These are phyloP conservation scores for Exophiala bonariae DNA, from an alignment of 2,329 filamentous ascomycete species.

Conservation along the genomic window DNA sequence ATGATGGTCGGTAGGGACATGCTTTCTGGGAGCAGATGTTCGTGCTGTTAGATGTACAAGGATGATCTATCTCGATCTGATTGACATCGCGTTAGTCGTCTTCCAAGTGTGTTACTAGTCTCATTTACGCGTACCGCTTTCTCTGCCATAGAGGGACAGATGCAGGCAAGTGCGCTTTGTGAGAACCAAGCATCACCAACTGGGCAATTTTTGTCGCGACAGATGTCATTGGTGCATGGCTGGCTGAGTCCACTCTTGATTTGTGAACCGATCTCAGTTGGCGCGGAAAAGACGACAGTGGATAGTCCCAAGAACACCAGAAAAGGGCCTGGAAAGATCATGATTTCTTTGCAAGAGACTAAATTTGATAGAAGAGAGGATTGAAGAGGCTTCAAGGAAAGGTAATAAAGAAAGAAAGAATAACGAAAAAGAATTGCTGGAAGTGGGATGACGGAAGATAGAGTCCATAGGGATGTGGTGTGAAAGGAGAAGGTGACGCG, in stretches of 20 bases:
- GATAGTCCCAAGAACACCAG: neutral
- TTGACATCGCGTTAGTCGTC: neutral
- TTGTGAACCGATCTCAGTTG: slow-evolving; percentile 13
- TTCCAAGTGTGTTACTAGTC: neutral
- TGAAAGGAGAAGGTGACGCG: too few species aligned
- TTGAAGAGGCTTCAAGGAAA: neutral
- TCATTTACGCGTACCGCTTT: neutral
- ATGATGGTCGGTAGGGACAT: too few species aligned
- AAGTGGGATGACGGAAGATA: too few species aligned
- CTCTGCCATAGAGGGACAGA: slow-evolving; percentile 9
- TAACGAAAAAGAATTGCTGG: neutral
- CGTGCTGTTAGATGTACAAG: neutral
- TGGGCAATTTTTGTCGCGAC: slow-evolving; percentile 9
- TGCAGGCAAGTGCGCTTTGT: slow-evolving; percentile 7
- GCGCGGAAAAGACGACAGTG: slow-evolving; percentile 10
- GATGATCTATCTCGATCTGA: neutral
- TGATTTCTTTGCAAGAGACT: neutral
- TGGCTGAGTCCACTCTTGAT: too few species aligned
- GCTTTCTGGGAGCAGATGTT: neutral
- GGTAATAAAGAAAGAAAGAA: slow-evolving; percentile 1
- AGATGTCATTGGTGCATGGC: too few species aligned
- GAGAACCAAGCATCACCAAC: slow-evolving; percentile 13
- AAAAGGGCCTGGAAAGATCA: neutral
- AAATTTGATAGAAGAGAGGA: slow-evolving; percentile 1
- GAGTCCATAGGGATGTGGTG: too few species aligned